phyloP scores from a whole-genome alignment of 441 rosid species.

The Aquilaria agallochum region DNA sequence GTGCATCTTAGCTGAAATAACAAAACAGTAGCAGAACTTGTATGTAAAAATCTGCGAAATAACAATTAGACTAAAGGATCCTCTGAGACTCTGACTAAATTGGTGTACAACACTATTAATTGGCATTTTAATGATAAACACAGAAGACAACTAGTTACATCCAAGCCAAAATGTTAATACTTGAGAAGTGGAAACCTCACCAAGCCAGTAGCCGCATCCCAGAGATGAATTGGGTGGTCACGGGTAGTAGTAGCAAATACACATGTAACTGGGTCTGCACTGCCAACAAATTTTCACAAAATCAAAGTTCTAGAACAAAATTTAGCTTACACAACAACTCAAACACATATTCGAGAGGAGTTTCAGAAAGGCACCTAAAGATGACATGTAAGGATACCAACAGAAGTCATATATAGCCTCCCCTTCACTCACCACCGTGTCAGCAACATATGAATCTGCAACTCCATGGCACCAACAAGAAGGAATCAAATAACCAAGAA shows the following conservation, averaged over 20 bases:
- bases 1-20: slow-evolving; percentile 90
- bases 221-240: slow-evolving; percentile 96
- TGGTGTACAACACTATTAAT: no score
- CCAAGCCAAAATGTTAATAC: no score
- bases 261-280: slow-evolving; percentile 79
- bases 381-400: slow-evolving; percentile 90
- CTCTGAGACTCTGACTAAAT: no score
- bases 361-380: slow-evolving; percentile 47
- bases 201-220: slow-evolving; percentile 95
- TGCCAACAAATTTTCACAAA: slow-evolving; percentile 8
- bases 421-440: slow-evolving; percentile 65
- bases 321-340: background rate
- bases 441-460: slow-evolving; percentile 71
- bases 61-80: no score
- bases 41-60: slow-evolving; percentile 4
- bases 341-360: background rate
- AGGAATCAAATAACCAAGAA: background rate
- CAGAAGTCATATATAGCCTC: slow-evolving; percentile 85
- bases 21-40: background rate
- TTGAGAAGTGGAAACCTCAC: slow-evolving; percentile 29
- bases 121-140: no score
- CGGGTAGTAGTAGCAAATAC: slow-evolving; percentile 85
- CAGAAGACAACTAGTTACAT: no score
- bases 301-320: slow-evolving; percentile 15
- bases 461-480: background rate